phyloP scores from a whole-genome alignment of 2,329 filamentous ascomycete species.

The Aspergillus terreus region DNA sequence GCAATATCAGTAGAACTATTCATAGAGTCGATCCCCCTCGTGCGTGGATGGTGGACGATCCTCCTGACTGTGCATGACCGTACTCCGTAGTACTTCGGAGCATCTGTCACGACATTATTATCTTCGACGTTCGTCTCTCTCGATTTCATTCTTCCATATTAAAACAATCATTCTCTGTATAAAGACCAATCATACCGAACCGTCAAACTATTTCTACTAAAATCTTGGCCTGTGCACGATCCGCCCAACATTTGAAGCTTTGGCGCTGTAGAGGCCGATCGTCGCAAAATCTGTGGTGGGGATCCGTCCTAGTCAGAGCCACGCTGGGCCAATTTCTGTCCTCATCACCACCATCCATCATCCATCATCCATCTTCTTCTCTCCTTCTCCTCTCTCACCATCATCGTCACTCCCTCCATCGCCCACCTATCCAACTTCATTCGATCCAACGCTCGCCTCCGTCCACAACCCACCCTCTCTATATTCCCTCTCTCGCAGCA shows the following conservation, averaged over 20 bases:
- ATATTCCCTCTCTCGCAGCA: not conserved
- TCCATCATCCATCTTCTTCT: conserved; percentile 1
- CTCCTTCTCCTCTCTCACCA: not conserved
- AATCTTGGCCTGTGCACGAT: conserved; percentile 16
- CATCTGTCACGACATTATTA: no score
- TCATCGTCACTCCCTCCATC: not conserved
- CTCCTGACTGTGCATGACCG: no score
- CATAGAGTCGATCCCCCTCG: no score
- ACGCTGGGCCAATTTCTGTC: conserved; percentile 12
- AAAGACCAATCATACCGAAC: not conserved
- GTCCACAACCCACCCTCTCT: not conserved
- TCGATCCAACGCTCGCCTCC: not conserved
- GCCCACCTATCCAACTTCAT: not conserved
- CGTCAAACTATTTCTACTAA: not conserved
- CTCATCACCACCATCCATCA: conserved; percentile 9
- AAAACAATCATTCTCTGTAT: not conserved
- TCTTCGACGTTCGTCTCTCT: no score
- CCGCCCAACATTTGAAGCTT: conserved; percentile 2
- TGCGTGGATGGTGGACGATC: no score
- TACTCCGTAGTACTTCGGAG: no score
- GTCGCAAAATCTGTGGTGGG: conserved; percentile 24
- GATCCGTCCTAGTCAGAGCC: conserved; percentile 13
- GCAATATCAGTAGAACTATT: no score
- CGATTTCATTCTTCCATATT: no score
- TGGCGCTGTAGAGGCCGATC: conserved; percentile 19